Conservation (phyloP, 345 rosid species). For the Jatropha curcas region DNA sequence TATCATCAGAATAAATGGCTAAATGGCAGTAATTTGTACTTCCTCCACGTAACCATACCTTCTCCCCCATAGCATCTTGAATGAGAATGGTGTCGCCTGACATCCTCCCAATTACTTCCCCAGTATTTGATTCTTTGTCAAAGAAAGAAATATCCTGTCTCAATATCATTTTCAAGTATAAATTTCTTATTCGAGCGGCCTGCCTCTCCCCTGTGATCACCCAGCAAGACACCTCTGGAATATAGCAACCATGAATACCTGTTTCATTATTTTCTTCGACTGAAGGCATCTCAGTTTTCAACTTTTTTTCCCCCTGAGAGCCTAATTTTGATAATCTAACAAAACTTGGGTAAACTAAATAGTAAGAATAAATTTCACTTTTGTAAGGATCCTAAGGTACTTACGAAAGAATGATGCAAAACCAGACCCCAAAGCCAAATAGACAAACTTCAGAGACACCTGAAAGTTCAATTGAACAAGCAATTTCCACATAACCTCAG, state of each 20-base stretch:
- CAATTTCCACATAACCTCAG: not conserved
- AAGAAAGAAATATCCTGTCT: constrained; percentile 24
- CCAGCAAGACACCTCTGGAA: constrained; percentile 28
- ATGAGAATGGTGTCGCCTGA: constrained; percentile 22
- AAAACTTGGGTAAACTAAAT: not conserved
- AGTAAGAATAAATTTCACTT: not conserved
- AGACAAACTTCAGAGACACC: constrained; percentile 21
- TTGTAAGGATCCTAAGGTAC: constrained; percentile 11
- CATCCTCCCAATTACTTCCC: constrained; percentile 21
- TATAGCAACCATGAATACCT: not conserved
- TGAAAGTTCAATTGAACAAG: not conserved
- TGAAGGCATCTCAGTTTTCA: constrained; percentile 2
- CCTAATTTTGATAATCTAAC: not conserved
- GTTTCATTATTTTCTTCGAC: not conserved
- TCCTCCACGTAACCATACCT: constrained; percentile 5
- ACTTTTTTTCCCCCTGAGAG: not conserved
- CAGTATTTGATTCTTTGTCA: constrained; percentile 22
- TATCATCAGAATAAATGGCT: not conserved
- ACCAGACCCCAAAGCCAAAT: constrained; percentile 17
- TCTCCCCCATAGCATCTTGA: constrained; percentile 30
- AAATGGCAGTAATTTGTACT: not conserved
- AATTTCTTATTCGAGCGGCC: constrained; percentile 15
- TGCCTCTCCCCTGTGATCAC: constrained; percentile 19
- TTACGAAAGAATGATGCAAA: constrained; percentile 27
- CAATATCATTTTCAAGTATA: constrained; percentile 17